Evolutionary conservation across 106 monocot genomes (phyloP), one percentile per base, ranked within the genome.

Genomic region (Allium sativum): DNA sequence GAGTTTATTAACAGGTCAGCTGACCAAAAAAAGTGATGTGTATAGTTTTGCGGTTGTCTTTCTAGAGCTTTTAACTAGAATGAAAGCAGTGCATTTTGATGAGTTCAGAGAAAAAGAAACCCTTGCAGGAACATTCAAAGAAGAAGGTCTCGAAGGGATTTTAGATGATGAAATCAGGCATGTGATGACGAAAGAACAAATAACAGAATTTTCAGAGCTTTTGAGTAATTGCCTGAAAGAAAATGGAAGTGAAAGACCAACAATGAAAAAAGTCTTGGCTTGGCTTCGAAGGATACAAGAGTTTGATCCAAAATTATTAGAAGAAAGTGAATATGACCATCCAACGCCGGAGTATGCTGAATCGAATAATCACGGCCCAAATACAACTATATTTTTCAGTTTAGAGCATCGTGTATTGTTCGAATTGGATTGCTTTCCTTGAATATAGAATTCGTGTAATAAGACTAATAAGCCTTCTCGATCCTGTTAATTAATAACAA

Each of bases 41-140:
- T 56, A 56, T 21, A 56, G 56, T 15, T 56, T 56, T 21, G 56
- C 56, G 9, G 56, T 56, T 56, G 56, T 56, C 22, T 21, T 56
- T 56, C 13, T 56, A 7, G 56, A 56, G 56, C 8, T 56, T 0
- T 31, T 56, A 9, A 56, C 56, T 9, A 1, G 56, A 13, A 56
- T 21, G 42, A 40, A 12, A 15, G 58, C 58, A 41, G 41, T 58
- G 12, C 41, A 41, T 41, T 13, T 20, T 41, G 42, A 58, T 41
- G 58, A 42, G 11, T 9, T 12, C 15, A 15, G 58, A 13, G 58
- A 42, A 22, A 58, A 42, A 15, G 15, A 11, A 58, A 41, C 7
- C 20, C 58, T 58, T 8, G 42, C 42, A 4, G 41, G 8, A 58
- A 42, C 58, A 41, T 58, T 58, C 40, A 58, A 41, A 41, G 12